A percentile compares a stretch with the other conserved stretches of the same genome.
Evolutionary conservation across 208 protist species (phyloP).

Genomic region (Eutreptiella sp.): DNA sequence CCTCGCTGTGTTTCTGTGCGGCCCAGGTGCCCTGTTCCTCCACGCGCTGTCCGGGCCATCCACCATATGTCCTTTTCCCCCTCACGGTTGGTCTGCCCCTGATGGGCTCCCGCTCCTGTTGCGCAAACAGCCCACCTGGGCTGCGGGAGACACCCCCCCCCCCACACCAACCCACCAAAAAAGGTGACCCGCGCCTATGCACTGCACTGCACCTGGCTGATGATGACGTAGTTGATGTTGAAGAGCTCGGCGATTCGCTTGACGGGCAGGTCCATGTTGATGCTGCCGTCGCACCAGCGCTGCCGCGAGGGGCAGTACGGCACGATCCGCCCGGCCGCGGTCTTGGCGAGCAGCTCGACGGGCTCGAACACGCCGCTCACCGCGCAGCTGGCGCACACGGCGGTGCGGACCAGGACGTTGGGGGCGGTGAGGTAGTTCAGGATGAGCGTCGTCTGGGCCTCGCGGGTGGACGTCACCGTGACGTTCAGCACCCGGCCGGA

Average conservation of each 20-base stretch:
- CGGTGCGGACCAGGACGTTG: constrained; percentile 66
- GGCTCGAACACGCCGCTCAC: constrained; percentile 59
- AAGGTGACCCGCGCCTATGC: no score
- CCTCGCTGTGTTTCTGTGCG: no score
- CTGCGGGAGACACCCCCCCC: no score
- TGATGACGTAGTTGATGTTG: constrained; percentile 64
- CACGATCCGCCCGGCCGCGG: constrained; percentile 36
- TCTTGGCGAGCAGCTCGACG: constrained; percentile 56
- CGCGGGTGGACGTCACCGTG: constrained; percentile 45
- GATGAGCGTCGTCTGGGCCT: constrained; percentile 48
- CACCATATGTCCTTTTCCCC: no score
- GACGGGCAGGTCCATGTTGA: constrained; percentile 56
- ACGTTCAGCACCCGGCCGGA: constrained; percentile 71
- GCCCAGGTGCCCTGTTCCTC: no score
- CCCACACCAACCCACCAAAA: no score
- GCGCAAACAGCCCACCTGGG: no score
- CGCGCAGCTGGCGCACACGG: constrained; percentile 56
- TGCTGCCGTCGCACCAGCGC: constrained; percentile 56
- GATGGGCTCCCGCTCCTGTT: no score
- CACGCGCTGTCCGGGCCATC: no score
- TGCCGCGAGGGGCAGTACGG: constrained; percentile 49
- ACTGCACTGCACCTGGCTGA: no score
- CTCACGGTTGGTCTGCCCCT: no score
- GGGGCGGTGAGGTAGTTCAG: constrained; percentile 72
- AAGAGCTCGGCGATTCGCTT: constrained; percentile 55